These are phyloP conservation scores for Nigrograna mackinnonii DNA, from an alignment of 2,329 filamentous ascomycete genomes.

Conservation along the genomic window DNA sequence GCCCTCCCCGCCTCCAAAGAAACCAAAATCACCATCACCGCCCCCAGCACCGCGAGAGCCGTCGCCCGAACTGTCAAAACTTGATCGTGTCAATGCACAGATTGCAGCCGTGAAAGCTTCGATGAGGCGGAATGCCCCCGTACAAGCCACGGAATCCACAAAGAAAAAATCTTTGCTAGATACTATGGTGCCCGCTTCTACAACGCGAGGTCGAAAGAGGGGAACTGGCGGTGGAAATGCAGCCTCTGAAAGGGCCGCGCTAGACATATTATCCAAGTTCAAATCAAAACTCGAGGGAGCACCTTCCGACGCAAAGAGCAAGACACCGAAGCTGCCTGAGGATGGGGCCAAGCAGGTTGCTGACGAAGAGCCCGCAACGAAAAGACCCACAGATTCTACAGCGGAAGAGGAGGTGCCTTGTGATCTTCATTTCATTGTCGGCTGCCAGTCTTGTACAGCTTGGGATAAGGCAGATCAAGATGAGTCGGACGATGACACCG, in stretches of 20 bases:
- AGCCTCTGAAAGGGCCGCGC: constrained; percentile 53
- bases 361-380: constrained; percentile 25
- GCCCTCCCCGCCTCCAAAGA: constrained; percentile 19
- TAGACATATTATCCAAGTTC: constrained; percentile 79
- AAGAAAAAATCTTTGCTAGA: constrained; percentile 67
- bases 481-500: constrained; percentile 61
- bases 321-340: constrained; percentile 19
- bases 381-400: constrained; percentile 9
- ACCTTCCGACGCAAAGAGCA: constrained; percentile 39
- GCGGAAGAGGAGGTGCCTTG: constrained; percentile 62
- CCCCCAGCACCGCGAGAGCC: constrained; percentile 40
- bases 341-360: constrained; percentile 27
- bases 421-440: constrained; percentile 93
- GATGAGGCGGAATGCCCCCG: constrained; percentile 67
- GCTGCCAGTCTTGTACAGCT: constrained; percentile 87
- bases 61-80: constrained; percentile 44
- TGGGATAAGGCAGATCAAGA: constrained; percentile 76
- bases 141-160: constrained; percentile 36
- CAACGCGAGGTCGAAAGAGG: constrained; percentile 72
- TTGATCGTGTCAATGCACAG: constrained; percentile 77
- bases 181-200: constrained; percentile 73
- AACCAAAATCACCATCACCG: constrained; percentile 9
- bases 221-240: constrained; percentile 64
- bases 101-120: constrained; percentile 81
- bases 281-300: constrained; percentile 68